phyloP scores from a whole-genome alignment of 2,329 filamentous ascomycete species.

The Pseudogymnoascus pannorum region DNA sequence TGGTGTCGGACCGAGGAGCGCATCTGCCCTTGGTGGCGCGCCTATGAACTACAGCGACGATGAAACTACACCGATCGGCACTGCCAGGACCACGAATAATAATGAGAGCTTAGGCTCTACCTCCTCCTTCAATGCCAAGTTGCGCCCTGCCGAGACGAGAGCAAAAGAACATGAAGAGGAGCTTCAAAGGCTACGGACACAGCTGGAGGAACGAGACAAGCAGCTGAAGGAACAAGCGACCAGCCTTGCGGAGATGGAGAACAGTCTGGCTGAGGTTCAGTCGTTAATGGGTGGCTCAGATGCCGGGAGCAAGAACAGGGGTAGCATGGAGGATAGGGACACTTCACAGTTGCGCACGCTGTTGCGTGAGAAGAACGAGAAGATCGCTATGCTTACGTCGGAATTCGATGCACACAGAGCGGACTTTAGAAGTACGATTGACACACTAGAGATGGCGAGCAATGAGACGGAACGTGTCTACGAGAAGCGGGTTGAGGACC shows the following conservation, averaged over 20 bases:
- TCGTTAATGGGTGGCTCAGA: conserved; percentile 55
- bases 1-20: conserved; percentile 46
- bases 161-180: conserved; percentile 56
- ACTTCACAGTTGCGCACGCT: conserved; percentile 69
- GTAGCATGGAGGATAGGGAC: conserved; percentile 61
- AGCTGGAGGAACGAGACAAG: conserved; percentile 76
- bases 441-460: conserved; percentile 90
- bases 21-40: conserved; percentile 48
- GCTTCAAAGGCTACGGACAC: conserved; percentile 60
- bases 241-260: conserved; percentile 83
- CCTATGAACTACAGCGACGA: conserved; percentile 50
- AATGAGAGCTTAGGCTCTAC: conserved; percentile 48
- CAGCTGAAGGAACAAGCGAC: conserved; percentile 84
- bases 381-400: conserved; percentile 82
- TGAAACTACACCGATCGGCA: conserved; percentile 40
- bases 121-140: conserved; percentile 46
- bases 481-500: conserved; percentile 80
- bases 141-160: conserved; percentile 36
- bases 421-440: conserved; percentile 93
- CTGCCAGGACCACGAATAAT: conserved; percentile 43
- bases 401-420: conserved; percentile 94
- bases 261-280: conserved; percentile 73
- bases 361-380: conserved; percentile 91
- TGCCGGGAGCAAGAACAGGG: conserved; percentile 41
- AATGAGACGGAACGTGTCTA: conserved; percentile 95